Conservation (phyloP, 2,329 filamentous ascomycete genomes). For the Colletotrichum zoysiae region DNA sequence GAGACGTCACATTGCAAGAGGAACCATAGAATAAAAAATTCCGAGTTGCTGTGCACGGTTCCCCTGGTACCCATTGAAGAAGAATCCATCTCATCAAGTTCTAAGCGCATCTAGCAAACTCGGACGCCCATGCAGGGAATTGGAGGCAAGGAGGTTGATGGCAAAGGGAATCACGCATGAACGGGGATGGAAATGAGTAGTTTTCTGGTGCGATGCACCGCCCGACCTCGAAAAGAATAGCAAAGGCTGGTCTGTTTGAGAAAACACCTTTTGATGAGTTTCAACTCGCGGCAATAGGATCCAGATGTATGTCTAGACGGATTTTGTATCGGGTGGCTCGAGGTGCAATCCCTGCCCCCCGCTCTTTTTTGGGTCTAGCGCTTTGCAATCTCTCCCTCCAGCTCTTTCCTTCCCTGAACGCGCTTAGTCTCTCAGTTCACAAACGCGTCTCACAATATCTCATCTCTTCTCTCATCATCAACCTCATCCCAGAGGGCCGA, state of each 20-base stretch:
- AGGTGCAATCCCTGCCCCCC: conserved; percentile 32
- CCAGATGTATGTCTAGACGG: conserved; percentile 14
- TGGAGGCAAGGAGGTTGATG: neutral
- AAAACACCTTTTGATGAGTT: neutral
- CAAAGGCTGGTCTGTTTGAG: neutral
- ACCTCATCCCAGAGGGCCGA: conserved; percentile 32
- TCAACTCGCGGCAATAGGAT: conserved; percentile 1
- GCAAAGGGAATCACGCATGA: too few relatives aligned
- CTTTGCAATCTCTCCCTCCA: conserved; percentile 40
- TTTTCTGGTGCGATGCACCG: neutral
- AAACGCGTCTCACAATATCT: conserved; percentile 43
- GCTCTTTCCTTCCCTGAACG: conserved; percentile 37
- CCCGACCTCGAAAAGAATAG: neutral
- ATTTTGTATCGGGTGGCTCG: conserved; percentile 1
- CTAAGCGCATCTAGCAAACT: neutral
- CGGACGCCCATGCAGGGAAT: neutral
- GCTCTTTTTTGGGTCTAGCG: conserved; percentile 33
- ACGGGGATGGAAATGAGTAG: neutral
- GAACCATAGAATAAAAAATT: neutral
- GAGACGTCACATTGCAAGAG: neutral
- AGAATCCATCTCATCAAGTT: neutral
- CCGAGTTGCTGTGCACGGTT: neutral
- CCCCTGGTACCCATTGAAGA: too few relatives aligned
- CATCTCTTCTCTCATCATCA: conserved; percentile 40
- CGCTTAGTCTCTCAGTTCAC: conserved; percentile 41